Conservation (phyloP, 2,329 filamentous ascomycete species). For the Chaetomiaceae sp. region DNA sequence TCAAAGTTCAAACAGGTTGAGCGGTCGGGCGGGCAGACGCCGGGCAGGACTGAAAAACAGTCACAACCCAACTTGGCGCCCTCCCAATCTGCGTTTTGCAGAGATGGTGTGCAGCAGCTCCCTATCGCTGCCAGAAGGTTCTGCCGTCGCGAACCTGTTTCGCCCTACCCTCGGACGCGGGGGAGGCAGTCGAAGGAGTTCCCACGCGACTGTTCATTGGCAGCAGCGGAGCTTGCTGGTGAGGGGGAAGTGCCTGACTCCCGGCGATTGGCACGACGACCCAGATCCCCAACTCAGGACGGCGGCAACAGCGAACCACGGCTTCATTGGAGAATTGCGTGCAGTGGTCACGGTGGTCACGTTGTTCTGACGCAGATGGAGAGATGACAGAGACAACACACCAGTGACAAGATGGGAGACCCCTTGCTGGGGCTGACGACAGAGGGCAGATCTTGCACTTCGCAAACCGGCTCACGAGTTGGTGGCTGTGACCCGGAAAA, state of each 20-base stretch:
- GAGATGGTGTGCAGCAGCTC: conserved; percentile 1
- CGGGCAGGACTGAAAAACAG: background rate
- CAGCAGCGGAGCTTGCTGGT: background rate
- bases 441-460: background rate
- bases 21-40: background rate
- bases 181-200: background rate
- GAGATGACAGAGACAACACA: no score
- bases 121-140: background rate
- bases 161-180: background rate
- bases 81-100: background rate
- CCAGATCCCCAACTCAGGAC: background rate
- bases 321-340: conserved; percentile 5
- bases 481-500: conserved; percentile 8
- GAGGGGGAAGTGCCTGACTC: background rate
- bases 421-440: conserved; percentile 15
- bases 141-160: conserved; percentile 3
- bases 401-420: conserved; percentile 8
- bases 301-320: conserved; percentile 8
- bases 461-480: background rate
- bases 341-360: conserved; percentile 1
- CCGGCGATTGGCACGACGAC: conserved; percentile 3
- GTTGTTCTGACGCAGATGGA: no score
- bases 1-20: background rate
- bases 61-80: background rate
- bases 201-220: conserved; percentile 11